Conservation (phyloP, 306 rosid species). For the Prunus fruticosa region DNA sequence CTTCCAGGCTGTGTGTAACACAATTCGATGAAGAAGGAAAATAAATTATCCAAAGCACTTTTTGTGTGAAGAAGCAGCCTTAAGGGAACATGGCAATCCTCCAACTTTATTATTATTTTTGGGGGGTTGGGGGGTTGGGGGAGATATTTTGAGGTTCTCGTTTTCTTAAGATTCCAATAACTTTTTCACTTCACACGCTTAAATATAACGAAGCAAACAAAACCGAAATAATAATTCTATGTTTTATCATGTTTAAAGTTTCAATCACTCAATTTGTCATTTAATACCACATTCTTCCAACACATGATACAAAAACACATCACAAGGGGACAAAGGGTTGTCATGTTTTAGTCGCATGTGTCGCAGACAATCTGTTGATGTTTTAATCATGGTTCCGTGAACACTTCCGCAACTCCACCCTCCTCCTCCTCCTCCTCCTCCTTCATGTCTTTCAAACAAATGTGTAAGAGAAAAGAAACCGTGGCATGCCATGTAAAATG, state of each 20-base stretch:
- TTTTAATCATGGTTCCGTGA: slow-evolving; percentile 32
- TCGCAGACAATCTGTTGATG: not conserved
- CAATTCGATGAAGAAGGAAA: too few species aligned
- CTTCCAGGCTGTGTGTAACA: too few species aligned
- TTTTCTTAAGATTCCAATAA: slow-evolving; percentile 34
- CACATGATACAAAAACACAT: slow-evolving; percentile 12
- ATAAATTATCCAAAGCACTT: too few species aligned
- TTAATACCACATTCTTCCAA: slow-evolving; percentile 31
- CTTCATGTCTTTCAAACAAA: not conserved
- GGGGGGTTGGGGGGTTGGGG: too few species aligned
- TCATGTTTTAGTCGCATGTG: slow-evolving; percentile 35
- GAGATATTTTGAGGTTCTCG: slow-evolving; percentile 9
- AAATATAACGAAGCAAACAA: slow-evolving; percentile 20
- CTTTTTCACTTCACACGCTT: slow-evolving; percentile 14
- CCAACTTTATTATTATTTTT: not conserved
- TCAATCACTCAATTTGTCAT: slow-evolving; percentile 34
- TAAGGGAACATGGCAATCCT: not conserved
- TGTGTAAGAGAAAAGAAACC: too few species aligned
- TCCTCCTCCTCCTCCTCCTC: not conserved
- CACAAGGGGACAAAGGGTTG: slow-evolving; percentile 39
- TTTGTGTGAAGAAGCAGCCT: too few species aligned
- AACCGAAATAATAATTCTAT: slow-evolving; percentile 13
- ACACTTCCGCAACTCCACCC: slow-evolving; percentile 26
- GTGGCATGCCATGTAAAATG: too few species aligned
- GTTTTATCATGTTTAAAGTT: not conserved